phyloP scores from a whole-genome alignment of 345 rosid species.

The Stellera chamaejasme region DNA sequence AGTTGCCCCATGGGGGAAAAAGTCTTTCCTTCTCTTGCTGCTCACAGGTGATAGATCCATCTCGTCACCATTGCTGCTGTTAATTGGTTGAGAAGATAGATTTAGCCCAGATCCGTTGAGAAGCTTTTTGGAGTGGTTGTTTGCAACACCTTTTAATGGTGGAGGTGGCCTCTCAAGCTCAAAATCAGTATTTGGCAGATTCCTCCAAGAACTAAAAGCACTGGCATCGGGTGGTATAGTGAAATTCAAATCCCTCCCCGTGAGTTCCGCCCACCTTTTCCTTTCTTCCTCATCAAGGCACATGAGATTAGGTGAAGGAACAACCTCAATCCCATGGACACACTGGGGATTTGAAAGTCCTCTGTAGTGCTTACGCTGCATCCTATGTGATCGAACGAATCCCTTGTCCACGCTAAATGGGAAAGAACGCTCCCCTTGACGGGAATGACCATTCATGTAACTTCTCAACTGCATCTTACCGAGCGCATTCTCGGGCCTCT shows the following conservation, averaged over 20 bases:
- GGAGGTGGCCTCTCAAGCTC: slow-evolving; percentile 75
- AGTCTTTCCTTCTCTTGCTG: slow-evolving; percentile 75
- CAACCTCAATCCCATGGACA: slow-evolving; percentile 84
- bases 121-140: slow-evolving; percentile 54
- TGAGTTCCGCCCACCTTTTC: slow-evolving; percentile 89
- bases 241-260: slow-evolving; percentile 84
- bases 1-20: slow-evolving; percentile 54
- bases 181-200: slow-evolving; percentile 82
- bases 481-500: slow-evolving; percentile 90
- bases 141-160: slow-evolving; percentile 40
- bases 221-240: slow-evolving; percentile 72
- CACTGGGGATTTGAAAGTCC: slow-evolving; percentile 97
- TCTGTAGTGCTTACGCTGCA: slow-evolving; percentile 97
- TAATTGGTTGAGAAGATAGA: slow-evolving; percentile 60
- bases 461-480: slow-evolving; percentile 99
- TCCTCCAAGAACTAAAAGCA: slow-evolving; percentile 92
- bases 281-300: slow-evolving; percentile 79
- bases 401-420: slow-evolving; percentile 96
- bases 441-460: slow-evolving; percentile 96
- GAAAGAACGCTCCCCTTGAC: slow-evolving; percentile 89
- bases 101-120: slow-evolving; percentile 86
- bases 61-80: slow-evolving; percentile 52
- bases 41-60: slow-evolving; percentile 63
- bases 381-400: slow-evolving; percentile 87
- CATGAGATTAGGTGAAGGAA: slow-evolving; percentile 61